Base-by-base conservation (phyloP, 352 stramenopile species). In the Phytophthora sp. region DNA sequence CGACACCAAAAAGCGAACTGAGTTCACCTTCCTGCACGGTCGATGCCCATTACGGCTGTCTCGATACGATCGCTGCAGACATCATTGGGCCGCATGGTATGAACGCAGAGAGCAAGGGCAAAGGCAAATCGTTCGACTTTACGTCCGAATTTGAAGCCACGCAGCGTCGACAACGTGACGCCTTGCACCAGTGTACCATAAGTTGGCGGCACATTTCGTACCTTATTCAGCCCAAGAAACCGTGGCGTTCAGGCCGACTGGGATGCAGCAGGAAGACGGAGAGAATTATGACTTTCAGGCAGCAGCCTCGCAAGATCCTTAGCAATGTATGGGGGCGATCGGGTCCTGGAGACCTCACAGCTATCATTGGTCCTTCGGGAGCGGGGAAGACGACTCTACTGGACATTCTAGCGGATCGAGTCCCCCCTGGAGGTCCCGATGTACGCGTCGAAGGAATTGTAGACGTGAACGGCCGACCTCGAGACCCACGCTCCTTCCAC, bases 331-430 rank as follows among this genome's bases (percentile, higher is more conserved):
- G 79, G 46, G 84, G 84, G 0, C 71, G 80, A 56, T 89, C 78
- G 0, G 67, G 57, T 0, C 82, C 84, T 1, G 80, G 81, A 20
- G 82, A 90, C 11, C 75, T 93, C 44, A 90, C 80, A 1, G 83
- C 79, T 24, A 84, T 91, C 56, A 84, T 93, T 29, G 83, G 83
- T 1, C 81, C 83, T 1, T 91, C 83, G 0, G 83, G 80, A 24
- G 70, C 76, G 6, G 80, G 80, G n/a, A 90, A 90, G 69, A 87
- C 79, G 0, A 89, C 83, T 16, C 46, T 91, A 33, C 66, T 91
- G 7, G 83, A 91, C 39, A 77, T 90, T 11, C 56, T 92, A n/a
- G 79, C 84, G 0, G 76, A 85, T 29, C 77, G 84, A 6, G 54
- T 88, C 1, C 18, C 45, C 0, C 42, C 31, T 1, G 52, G 59